Evolutionary conservation across 148 eudicot genomes (phyloP), one percentile per base, ranked within the genome.

Genomic region (Diospyros lotus): DNA sequence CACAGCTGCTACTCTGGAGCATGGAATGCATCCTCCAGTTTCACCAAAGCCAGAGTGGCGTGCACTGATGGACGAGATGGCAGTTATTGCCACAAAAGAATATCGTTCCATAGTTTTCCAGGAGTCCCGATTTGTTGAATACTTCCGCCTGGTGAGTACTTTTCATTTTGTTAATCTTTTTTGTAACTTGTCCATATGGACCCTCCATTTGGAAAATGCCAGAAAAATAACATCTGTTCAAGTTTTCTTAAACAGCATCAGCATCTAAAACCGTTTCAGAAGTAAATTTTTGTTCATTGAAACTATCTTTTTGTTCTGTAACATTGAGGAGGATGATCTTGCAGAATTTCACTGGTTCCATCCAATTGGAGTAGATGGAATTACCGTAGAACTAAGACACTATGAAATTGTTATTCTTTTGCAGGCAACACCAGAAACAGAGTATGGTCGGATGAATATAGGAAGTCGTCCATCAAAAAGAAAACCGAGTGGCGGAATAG

Each of bases 41-140:
- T 80, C 98, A 8, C 98, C 98, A 2, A 90, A 84, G 84, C 98
- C 92, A 2, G 95, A 91, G 75, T 94, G 97, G 98, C 91, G 98
- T 71, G 87, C 88, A 41, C 87, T 94, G 10, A 58, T 94, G 87
- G 97, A 94, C 52, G 90, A 94, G 85, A 90, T 94, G 90, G 91
- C 95, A 72, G 84, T 85, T 73, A 75, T 91, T 81, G 90, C 97
- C 68, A 91, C 97, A 2, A 73, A 88, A 78, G 95, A 91, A 69
- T 94, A 91, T 78, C 98, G 98, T 13, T 87, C 95, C 61, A 83
- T 90, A 1, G 98, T 94, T 72, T 91, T 90, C 74, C 81, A 88
- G 40, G 97, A 94, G 74, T 97, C 98, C 59, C 90, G 95, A 2
- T 94, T 94, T 77, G 95, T 94, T 6, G 95, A 91, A 66, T 94